Evolutionary conservation across 225 moss, liverwort and hornwort genomes (phyloP), one percentile per base, ranked within the genome.

Genomic region (Physcomitrellopsis africana): DNA sequence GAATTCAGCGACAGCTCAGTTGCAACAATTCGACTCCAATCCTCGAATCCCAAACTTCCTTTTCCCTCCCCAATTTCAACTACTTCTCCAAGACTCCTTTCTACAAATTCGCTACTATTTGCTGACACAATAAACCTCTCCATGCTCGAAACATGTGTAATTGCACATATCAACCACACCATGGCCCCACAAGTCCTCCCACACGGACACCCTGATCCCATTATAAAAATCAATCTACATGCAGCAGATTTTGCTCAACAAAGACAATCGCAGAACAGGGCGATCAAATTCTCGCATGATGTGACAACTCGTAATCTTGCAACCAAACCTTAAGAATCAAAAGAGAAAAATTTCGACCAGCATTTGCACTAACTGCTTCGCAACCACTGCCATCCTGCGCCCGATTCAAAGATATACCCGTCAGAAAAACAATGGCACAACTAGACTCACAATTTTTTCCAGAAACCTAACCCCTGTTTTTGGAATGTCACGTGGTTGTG

Each of bases 1-100:
- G 64, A 73, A 11, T 51, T 63, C 5, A 10, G 23, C 12, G 15
- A 63, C 0, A 64, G 41, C 12, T 72, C 64, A 32, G 11, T 76
- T 0, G 83, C 83, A 45, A 83, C 2, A 69, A 83, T 3, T 32
- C 64, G 23, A 52, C 52, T 68, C 83, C 83, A 83, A 68, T 83
- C 83, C 11, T 45, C n/a, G 69, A 83, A 80, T 6, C 32, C 26
- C 80, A 83, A 76, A 18, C 32, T 45, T 18, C 12, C 37, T 23
- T 16, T 71, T 11, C 13, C 17, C 27, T 37, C 16, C 14, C 18
- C 47, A 68, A 43, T 16, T 1, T 75, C 57, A 9, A 14, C 19
- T 53, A 15, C 42, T 20, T 46, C n/a, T 59, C 19, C 75, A 42
- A 9, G 7, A 56, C 45, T 3, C 11, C 11, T 3, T 43, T 61